These are phyloP conservation scores for Kazachstania kunashirensis DNA, from an alignment of 805 yeast genomes.

Conservation along the genomic window DNA sequence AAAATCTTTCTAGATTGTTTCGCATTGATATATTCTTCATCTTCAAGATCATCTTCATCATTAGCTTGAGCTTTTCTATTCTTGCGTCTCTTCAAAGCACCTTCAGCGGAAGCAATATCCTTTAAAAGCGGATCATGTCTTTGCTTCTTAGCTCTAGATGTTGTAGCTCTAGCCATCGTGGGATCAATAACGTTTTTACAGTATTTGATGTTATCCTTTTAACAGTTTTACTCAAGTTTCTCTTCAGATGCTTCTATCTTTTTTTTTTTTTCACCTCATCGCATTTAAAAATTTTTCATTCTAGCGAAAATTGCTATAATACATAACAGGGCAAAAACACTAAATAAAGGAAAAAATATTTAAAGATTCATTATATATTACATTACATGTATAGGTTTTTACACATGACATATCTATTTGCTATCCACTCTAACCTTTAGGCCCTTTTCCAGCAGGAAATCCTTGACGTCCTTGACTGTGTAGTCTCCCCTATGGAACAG, in stretches of 20 bases:
- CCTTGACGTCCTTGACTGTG: slow-evolving; percentile 75
- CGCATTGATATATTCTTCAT: slow-evolving; percentile 67
- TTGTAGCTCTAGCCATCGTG: slow-evolving; percentile 50
- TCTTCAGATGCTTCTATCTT: too few species aligned
- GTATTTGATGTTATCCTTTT: background rate
- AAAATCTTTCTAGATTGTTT: slow-evolving; percentile 74
- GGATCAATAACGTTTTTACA: background rate
- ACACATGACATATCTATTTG: too few species aligned
- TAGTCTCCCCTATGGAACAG: slow-evolving; percentile 95
- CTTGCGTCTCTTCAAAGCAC: slow-evolving; percentile 46
- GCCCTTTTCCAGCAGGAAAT: slow-evolving; percentile 46
- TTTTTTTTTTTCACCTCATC: slow-evolving; percentile 2
- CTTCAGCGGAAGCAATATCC: slow-evolving; percentile 68
- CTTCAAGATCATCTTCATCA: slow-evolving; percentile 32
- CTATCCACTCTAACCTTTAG: slow-evolving; percentile 65
- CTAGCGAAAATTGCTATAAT: too few species aligned
- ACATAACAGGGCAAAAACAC: too few species aligned
- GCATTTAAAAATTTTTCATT: slow-evolving; percentile 5
- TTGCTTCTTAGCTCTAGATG: slow-evolving; percentile 39
- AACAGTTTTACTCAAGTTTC: background rate
- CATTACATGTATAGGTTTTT: background rate
- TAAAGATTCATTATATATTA: too few species aligned
- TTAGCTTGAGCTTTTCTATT: slow-evolving; percentile 28
- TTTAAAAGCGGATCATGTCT: slow-evolving; percentile 77
- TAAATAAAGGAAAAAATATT: too few species aligned